A percentile compares a stretch with the other conserved stretches of the same genome.
Evolutionary conservation across 2,329 filamentous ascomycete genomes (phyloP).

Genomic region (Pseudogymnoascus sp.): DNA sequence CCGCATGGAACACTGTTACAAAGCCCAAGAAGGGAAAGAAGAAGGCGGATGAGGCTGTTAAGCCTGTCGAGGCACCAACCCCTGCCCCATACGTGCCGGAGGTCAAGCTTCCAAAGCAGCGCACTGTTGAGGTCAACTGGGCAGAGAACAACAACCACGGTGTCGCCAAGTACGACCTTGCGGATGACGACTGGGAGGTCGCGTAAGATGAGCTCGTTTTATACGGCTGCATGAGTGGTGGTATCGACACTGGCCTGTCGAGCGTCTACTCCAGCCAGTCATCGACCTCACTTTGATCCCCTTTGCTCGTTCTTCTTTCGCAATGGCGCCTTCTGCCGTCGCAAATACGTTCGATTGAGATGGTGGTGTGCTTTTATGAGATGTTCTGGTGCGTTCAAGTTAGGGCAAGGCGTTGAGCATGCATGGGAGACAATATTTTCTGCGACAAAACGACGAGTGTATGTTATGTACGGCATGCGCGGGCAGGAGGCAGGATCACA

Average conservation of each 20-base stretch:
- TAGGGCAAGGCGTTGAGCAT: slow-evolving; percentile 6
- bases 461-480: slow-evolving; percentile 1
- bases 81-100: not conserved
- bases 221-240: not conserved
- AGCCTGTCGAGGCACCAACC: slow-evolving; percentile 6
- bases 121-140: not conserved
- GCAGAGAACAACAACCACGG: slow-evolving; percentile 1
- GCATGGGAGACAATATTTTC: slow-evolving; percentile 3
- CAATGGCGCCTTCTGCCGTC: not conserved
- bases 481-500: not conserved
- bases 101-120: not conserved
- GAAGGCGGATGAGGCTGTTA: slow-evolving; percentile 14
- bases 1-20: slow-evolving; percentile 50
- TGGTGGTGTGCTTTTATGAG: not conserved
- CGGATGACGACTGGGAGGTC: slow-evolving; percentile 8
- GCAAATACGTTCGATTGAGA: not conserved
- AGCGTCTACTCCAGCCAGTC: not conserved
- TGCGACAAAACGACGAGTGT: not conserved
- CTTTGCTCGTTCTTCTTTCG: not conserved
- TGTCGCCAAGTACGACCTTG: slow-evolving; percentile 1
- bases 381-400: slow-evolving; percentile 4
- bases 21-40: slow-evolving; percentile 37
- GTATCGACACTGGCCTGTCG: slow-evolving; percentile 4
- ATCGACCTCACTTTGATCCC: not conserved
- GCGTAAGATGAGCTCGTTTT: slow-evolving; percentile 7